These are phyloP conservation scores for Vaccinium corymbosum DNA, from an alignment of 148 eudicot species.

Conservation along the genomic window DNA sequence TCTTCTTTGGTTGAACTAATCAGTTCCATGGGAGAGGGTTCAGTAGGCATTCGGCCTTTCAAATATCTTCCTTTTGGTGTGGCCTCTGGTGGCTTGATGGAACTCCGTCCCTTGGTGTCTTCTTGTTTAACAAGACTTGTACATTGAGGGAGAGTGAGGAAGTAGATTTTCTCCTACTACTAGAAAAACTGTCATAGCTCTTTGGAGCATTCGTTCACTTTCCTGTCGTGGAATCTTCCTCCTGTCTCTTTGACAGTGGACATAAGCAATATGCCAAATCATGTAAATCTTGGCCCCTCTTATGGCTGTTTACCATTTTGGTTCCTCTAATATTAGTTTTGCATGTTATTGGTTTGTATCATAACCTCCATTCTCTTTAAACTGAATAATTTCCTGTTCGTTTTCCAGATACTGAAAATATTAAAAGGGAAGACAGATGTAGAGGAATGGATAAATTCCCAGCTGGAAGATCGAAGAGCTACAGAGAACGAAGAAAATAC, in stretches of 20 bases:
- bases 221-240: neutral
- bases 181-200: neutral
- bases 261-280: neutral
- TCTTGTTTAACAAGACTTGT: neutral
- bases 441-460: constrained; percentile 34
- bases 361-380: neutral
- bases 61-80: neutral
- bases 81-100: neutral
- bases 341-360: neutral
- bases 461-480: constrained; percentile 25
- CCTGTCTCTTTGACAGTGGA: neutral
- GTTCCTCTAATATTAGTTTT: neutral
- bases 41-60: neutral
- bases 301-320: neutral
- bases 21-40: neutral
- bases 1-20: neutral
- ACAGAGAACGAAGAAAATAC: constrained; percentile 28
- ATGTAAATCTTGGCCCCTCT: neutral
- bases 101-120: neutral
- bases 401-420: constrained; percentile 52
- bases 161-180: neutral
- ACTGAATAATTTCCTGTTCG: neutral
- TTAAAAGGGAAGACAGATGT: constrained; percentile 53
- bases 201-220: neutral
- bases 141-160: neutral